Conservation (phyloP, 768 basidiomycete species). For the Termitomyces sp. region DNA sequence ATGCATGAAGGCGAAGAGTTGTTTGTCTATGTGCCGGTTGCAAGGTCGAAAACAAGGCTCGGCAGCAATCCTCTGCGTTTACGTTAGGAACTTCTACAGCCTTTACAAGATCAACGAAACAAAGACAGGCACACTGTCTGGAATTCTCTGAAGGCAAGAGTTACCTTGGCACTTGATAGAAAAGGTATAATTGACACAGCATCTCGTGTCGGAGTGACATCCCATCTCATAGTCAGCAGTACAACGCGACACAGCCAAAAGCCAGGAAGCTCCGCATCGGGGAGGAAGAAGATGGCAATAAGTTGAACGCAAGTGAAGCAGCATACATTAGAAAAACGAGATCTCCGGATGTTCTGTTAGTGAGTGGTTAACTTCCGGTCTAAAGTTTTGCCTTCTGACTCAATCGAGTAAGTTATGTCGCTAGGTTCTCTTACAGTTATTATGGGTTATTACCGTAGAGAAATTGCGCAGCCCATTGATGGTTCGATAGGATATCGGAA, state of each 20-base stretch:
- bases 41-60: too few relatives aligned
- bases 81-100: not conserved
- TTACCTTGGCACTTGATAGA: conserved; percentile 26
- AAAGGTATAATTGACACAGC: conserved; percentile 20
- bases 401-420: not conserved
- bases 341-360: not conserved
- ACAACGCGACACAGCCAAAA: conserved; percentile 30
- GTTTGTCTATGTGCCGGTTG: not conserved
- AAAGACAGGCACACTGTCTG: conserved; percentile 29
- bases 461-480: too few relatives aligned
- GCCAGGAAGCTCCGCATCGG: conserved; percentile 15
- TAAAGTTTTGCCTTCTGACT: conserved; percentile 18
- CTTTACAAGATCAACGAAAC: conserved; percentile 27
- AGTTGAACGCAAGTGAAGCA: not conserved
- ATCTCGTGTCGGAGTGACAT: too few relatives aligned
- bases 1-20: not conserved
- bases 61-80: too few relatives aligned
- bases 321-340: conserved; percentile 1
- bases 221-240: conserved; percentile 22
- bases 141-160: conserved; percentile 25
- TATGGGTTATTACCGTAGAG: too few relatives aligned
- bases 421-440: too few relatives aligned
- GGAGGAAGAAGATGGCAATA: not conserved
- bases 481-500: too few relatives aligned
- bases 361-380: not conserved